A percentile compares a stretch with the other conserved stretches of the same genome.
Evolutionary conservation across 108 stramenopile species (phyloP).

Genomic region (Nitzschia sp.): DNA sequence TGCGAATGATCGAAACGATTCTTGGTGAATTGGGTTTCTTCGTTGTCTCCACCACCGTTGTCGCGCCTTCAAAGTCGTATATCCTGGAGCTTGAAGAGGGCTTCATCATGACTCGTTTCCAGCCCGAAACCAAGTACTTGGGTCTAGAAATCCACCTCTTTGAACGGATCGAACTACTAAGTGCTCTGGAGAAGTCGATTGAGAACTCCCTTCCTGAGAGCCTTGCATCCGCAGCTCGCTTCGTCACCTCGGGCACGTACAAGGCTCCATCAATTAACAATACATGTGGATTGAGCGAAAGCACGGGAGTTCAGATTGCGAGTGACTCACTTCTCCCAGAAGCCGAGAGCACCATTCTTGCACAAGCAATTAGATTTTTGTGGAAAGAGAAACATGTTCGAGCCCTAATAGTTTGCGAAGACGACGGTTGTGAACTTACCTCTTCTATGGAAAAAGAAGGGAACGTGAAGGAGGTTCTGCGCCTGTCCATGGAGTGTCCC

Average conservation of each 20-base stretch:
- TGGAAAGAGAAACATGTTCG: neutral
- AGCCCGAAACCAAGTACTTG: conserved; percentile 24
- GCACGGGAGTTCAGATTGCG: neutral
- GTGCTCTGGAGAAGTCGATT: conserved; percentile 30
- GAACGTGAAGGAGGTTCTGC: neutral
- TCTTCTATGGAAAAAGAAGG: neutral
- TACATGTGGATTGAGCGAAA: neutral
- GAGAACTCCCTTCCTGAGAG: conserved; percentile 10
- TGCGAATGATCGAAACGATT: conserved; percentile 55
- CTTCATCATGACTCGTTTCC: conserved; percentile 30
- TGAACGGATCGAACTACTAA: conserved; percentile 43
- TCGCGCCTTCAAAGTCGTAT: conserved; percentile 20
- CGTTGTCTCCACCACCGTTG: conserved; percentile 30
- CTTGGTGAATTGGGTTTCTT: conserved; percentile 41
- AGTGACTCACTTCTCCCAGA: neutral
- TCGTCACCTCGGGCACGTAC: conserved; percentile 70
- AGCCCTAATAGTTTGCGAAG: neutral
- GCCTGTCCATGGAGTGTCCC: neutral
- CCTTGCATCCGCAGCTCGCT: conserved; percentile 50
- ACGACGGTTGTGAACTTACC: neutral
- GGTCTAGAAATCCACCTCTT: conserved; percentile 58
- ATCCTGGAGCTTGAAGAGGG: conserved; percentile 38
- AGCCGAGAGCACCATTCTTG: neutral
- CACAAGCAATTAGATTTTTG: neutral
- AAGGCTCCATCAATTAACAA: neutral